phyloP scores from a whole-genome alignment of 257 asterid genomes.

The Przewalskia tangutica region DNA sequence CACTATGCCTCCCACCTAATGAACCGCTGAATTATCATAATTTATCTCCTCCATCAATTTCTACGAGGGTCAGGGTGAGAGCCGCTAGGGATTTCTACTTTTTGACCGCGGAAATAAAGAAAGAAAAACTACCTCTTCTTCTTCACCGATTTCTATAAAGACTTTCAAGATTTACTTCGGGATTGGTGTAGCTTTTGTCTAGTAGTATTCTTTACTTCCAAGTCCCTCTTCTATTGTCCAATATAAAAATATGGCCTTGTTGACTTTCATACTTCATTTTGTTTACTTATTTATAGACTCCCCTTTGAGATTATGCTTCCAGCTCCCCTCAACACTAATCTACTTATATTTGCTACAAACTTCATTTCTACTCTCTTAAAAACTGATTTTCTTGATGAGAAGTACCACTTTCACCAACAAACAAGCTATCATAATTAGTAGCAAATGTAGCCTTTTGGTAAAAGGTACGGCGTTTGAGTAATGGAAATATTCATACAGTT shows the following conservation, averaged over 20 bases:
- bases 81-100: too few species aligned
- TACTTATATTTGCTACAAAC: neutral
- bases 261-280: neutral
- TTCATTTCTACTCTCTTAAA: neutral
- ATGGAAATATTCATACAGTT: neutral
- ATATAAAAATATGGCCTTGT: neutral
- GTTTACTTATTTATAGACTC: neutral
- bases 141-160: constrained; percentile 1
- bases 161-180: constrained; percentile 6
- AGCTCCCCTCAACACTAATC: neutral
- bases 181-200: constrained; percentile 2
- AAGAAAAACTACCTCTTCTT: neutral
- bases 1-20: too few species aligned
- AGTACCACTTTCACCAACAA: neutral
- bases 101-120: neutral
- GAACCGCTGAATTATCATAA: too few species aligned
- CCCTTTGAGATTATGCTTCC: neutral
- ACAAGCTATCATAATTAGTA: neutral
- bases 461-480: neutral
- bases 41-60: too few species aligned
- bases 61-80: too few species aligned
- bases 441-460: neutral
- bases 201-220: neutral
- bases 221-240: neutral
- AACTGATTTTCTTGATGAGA: neutral